Percentiles rank a stretch among this genome's conserved stretches.
phyloP scores from a whole-genome alignment of 805 yeast species.

The Cyberlindnera meyerae region DNA sequence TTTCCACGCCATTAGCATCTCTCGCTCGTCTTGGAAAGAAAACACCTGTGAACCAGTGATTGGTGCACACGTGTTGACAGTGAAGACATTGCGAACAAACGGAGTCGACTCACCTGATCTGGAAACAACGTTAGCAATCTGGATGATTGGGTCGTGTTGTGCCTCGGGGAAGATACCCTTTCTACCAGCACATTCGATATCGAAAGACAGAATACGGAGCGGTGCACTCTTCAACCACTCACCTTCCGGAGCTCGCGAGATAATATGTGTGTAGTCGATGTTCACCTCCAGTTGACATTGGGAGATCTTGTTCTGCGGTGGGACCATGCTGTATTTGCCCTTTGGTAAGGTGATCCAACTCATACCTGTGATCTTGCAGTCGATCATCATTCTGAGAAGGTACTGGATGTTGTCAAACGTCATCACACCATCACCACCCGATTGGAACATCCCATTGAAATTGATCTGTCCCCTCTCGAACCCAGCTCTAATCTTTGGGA shows the following conservation, averaged over 20 bases:
- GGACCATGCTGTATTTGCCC: constrained; percentile 54
- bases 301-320: constrained; percentile 44
- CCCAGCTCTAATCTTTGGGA: constrained; percentile 65
- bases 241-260: constrained; percentile 86
- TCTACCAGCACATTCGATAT: constrained; percentile 98
- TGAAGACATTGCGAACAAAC: constrained; percentile 90
- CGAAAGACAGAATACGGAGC: constrained; percentile 86
- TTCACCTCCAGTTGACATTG: constrained; percentile 82
- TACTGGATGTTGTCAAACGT: constrained; percentile 91
- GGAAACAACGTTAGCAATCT: constrained; percentile 92
- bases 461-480: constrained; percentile 80
- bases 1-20: constrained; percentile 82
- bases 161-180: constrained; percentile 97
- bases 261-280: constrained; percentile 60
- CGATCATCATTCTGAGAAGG: constrained; percentile 83
- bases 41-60: constrained; percentile 91
- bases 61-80: constrained; percentile 85
- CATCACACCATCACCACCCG: constrained; percentile 46
- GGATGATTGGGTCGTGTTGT: constrained; percentile 88
- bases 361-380: constrained; percentile 91
- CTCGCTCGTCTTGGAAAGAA: constrained; percentile 68
- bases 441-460: constrained; percentile 58
- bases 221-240: constrained; percentile 94
- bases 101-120: constrained; percentile 81
- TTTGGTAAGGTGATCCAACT: constrained; percentile 91